These are phyloP conservation scores for Penicillium ochrochloron DNA, from an alignment of 495 filamentous ascomycete species.

Conservation along the genomic window DNA sequence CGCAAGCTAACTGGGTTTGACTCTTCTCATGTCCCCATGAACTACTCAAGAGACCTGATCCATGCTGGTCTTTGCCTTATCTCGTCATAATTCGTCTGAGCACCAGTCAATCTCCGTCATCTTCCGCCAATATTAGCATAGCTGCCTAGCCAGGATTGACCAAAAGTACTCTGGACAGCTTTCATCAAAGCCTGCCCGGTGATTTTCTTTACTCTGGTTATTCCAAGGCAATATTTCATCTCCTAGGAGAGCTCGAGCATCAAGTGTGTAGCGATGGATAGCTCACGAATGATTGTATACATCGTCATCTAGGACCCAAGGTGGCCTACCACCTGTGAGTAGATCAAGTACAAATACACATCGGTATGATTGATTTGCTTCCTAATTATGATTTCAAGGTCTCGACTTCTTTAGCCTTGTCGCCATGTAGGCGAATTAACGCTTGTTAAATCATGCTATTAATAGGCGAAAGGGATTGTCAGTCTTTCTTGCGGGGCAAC, in stretches of 20 bases:
- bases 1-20: not conserved
- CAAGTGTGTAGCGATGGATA: not conserved
- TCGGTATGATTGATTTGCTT: too few species aligned
- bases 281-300: too few species aligned
- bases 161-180: constrained; percentile 2
- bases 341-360: too few species aligned
- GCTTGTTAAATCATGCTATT: too few species aligned
- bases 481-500: too few species aligned
- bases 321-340: too few species aligned
- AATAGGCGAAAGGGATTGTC: too few species aligned
- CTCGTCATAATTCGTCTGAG: not conserved
- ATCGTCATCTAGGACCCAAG: too few species aligned
- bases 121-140: constrained; percentile 1
- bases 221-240: too few species aligned
- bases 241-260: not conserved
- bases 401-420: too few species aligned
- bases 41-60: not conserved
- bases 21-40: not conserved
- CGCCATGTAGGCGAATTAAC: too few species aligned
- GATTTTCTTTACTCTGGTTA: not conserved
- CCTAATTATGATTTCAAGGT: too few species aligned
- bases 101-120: not conserved
- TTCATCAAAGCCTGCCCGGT: not conserved
- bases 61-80: constrained; percentile 1
- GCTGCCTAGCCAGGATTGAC: not conserved